Conservation (phyloP, 495 filamentous ascomycete species). For the Aspergillus heteromorphus region DNA sequence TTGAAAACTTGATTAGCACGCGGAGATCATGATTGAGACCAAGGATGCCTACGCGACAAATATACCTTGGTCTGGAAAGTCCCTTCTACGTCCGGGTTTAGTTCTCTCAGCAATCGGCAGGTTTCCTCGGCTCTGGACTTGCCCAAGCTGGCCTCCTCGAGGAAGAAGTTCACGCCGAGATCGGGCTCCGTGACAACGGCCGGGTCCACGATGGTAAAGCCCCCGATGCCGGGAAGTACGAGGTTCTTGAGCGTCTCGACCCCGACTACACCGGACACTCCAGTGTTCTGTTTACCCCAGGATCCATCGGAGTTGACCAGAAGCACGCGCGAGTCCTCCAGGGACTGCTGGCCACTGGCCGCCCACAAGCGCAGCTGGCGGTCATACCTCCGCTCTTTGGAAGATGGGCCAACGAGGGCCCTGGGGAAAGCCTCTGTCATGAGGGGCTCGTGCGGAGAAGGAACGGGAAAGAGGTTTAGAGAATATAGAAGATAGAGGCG, state of each 20-base stretch:
- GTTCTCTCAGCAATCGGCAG: conserved; percentile 70
- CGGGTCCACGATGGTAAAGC: conserved; percentile 90
- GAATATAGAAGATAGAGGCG: neutral
- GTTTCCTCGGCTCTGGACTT: conserved; percentile 74
- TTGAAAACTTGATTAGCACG: conserved; percentile 9
- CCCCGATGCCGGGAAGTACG: conserved; percentile 85
- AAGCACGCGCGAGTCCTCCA: conserved; percentile 85
- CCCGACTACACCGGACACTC: conserved; percentile 72
- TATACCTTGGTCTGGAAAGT: conserved; percentile 45
- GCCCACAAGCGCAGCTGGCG: conserved; percentile 94
- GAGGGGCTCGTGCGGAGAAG: conserved; percentile 1
- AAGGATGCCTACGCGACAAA: neutral
- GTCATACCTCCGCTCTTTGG: conserved; percentile 93
- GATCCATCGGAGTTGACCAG: conserved; percentile 68
- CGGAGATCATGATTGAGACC: neutral
- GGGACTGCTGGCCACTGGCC: conserved; percentile 79
- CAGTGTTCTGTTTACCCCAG: conserved; percentile 28
- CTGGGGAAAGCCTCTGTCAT: conserved; percentile 39
- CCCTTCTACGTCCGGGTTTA: conserved; percentile 94
- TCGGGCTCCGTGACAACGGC: conserved; percentile 72
- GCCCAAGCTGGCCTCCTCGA: conserved; percentile 73
- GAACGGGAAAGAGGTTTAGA: neutral
- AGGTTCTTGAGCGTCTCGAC: conserved; percentile 96
- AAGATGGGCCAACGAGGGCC: conserved; percentile 54
- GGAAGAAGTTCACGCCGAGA: conserved; percentile 93